Percentiles rank a stretch among this genome's conserved stretches.
These are phyloP conservation scores for Pyronema domesticum DNA, from an alignment of 495 filamentous ascomycete species.

Conservation along the genomic window DNA sequence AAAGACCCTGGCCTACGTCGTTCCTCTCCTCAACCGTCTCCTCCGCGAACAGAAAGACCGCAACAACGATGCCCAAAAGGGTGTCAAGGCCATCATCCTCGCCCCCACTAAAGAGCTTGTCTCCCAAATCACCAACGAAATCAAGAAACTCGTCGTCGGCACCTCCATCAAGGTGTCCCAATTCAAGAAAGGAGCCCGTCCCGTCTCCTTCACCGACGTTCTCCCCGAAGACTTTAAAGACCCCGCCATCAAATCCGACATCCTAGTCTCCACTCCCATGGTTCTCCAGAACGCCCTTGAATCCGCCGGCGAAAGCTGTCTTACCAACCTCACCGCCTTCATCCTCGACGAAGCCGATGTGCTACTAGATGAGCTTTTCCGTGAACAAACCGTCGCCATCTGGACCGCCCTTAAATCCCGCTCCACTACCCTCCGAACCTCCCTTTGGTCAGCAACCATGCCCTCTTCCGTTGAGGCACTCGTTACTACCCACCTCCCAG, in stretches of 20 bases:
- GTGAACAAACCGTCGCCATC: constrained; percentile 71
- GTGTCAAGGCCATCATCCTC: constrained; percentile 53
- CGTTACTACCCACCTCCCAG: constrained; percentile 25
- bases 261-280: constrained; percentile 77
- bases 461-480: constrained; percentile 76
- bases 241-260: constrained; percentile 43
- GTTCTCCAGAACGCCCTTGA: constrained; percentile 57
- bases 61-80: constrained; percentile 18
- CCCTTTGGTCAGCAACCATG: constrained; percentile 94
- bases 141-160: constrained; percentile 55
- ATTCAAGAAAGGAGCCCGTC: constrained; percentile 69
- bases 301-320: constrained; percentile 28
- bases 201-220: constrained; percentile 26
- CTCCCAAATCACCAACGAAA: constrained; percentile 82
- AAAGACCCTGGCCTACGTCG: constrained; percentile 87
- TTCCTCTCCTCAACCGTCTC: constrained; percentile 64
- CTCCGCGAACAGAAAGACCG: constrained; percentile 30
- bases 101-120: constrained; percentile 88
- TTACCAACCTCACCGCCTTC: constrained; percentile 50
- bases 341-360: constrained; percentile 92
- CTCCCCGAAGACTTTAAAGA: constrained; percentile 26
- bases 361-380: constrained; percentile 75
- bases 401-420: constrained; percentile 49
- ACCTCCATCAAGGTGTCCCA: constrained; percentile 65
- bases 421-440: constrained; percentile 45